phyloP scores from a whole-genome alignment of 805 yeast species.

The Wickerhamiella alocasiicola region DNA sequence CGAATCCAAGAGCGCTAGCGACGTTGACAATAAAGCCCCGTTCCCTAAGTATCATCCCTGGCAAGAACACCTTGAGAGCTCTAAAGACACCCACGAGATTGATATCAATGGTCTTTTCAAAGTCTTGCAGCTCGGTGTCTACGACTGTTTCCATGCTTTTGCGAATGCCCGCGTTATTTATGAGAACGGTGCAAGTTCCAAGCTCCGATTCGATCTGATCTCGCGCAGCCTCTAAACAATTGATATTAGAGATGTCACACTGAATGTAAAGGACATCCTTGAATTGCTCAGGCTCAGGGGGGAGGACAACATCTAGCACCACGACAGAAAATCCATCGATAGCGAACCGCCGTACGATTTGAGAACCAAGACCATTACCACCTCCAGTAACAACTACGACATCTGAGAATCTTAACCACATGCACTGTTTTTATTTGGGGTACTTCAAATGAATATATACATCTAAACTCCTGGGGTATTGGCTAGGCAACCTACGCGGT shows the following conservation, averaged over 20 bases:
- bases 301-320: slow-evolving; percentile 49
- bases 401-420: slow-evolving; percentile 31
- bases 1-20: slow-evolving; percentile 73
- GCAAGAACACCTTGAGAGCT: slow-evolving; percentile 57
- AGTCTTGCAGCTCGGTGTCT: slow-evolving; percentile 43
- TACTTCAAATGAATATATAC: not conserved
- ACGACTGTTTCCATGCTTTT: slow-evolving; percentile 20
- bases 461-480: not conserved
- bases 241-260: slow-evolving; percentile 57
- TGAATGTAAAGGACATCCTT: slow-evolving; percentile 40
- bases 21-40: slow-evolving; percentile 72
- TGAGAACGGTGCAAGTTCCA: slow-evolving; percentile 53
- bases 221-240: slow-evolving; percentile 34
- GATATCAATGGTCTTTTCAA: slow-evolving; percentile 50
- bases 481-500: not conserved
- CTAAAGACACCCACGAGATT: slow-evolving; percentile 62
- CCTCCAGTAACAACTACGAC: slow-evolving; percentile 79
- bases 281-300: slow-evolving; percentile 25
- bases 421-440: not conserved
- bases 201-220: slow-evolving; percentile 33
- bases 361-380: slow-evolving; percentile 60
- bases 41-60: slow-evolving; percentile 47
- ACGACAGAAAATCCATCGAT: slow-evolving; percentile 40
- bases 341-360: slow-evolving; percentile 39
- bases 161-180: slow-evolving; percentile 75